Percentiles rank a stretch among this genome's conserved stretches.
Conservation (phyloP, 345 rosid species). For the Rhodamnia argentea region DNA sequence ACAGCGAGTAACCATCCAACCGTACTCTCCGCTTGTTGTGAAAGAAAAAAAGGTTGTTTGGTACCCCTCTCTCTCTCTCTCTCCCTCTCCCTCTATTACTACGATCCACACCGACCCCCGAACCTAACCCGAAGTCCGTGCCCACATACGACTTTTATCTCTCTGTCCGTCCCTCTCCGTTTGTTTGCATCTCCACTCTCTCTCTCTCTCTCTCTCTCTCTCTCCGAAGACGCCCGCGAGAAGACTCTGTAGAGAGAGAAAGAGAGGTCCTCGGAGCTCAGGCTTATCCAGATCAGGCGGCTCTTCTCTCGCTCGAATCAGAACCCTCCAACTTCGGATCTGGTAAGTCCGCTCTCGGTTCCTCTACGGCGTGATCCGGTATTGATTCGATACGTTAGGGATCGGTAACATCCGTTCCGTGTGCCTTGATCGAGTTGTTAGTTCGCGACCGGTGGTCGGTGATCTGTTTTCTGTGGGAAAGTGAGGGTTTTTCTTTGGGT, state of each 20-base stretch:
- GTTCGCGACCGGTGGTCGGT: background rate
- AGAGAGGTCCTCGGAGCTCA: background rate
- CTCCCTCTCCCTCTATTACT: background rate
- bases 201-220: background rate
- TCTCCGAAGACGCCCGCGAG: background rate
- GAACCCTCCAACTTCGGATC: slow-evolving; percentile 24
- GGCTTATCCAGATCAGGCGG: slow-evolving; percentile 14
- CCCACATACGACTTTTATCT: background rate
- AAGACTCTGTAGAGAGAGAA: background rate
- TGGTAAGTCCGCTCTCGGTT: slow-evolving; percentile 4
- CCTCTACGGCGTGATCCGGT: background rate
- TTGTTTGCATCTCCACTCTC: background rate
- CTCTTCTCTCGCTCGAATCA: background rate
- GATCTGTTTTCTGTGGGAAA: background rate
- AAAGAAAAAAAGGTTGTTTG: background rate
- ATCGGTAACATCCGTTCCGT: background rate
- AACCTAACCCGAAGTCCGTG: background rate
- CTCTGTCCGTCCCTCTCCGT: background rate
- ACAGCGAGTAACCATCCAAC: background rate
- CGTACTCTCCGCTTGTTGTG: background rate
- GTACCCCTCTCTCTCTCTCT: background rate
- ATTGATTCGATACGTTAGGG: background rate
- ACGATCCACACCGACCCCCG: background rate
- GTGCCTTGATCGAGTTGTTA: background rate
- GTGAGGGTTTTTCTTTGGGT: background rate